Percentiles rank a stretch among this genome's conserved stretches.
phyloP scores from a whole-genome alignment of 2,329 filamentous ascomycete species.

The Nigrograna mackinnonii region DNA sequence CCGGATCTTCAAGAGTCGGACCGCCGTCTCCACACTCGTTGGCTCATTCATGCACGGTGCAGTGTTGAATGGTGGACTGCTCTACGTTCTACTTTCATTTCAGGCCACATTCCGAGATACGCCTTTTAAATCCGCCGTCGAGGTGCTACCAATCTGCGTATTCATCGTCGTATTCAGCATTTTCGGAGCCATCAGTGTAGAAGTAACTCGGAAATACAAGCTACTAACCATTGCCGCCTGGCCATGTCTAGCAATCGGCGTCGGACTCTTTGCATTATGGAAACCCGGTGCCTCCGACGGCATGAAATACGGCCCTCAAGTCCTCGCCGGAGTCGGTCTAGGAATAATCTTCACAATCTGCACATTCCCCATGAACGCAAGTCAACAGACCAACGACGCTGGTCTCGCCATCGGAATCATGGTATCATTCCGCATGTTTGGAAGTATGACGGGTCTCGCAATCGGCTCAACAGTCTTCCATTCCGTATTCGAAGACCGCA shows the following conservation, averaged over 20 bases:
- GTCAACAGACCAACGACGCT: conserved; percentile 33
- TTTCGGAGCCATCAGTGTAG: conserved; percentile 1
- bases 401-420: conserved; percentile 41
- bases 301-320: conserved; percentile 4
- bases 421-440: conserved; percentile 41
- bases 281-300: not conserved
- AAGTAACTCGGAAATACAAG: conserved; percentile 3
- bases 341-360: conserved; percentile 10
- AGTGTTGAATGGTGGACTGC: conserved; percentile 61
- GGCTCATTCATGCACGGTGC: conserved; percentile 47
- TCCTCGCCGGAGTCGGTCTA: conserved; percentile 13
- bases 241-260: not conserved
- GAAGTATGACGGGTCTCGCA: conserved; percentile 41
- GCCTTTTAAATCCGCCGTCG: conserved; percentile 28
- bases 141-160: conserved; percentile 7
- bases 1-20: conserved; percentile 56
- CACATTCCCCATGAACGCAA: conserved; percentile 40
- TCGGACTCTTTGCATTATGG: conserved; percentile 3
- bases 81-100: conserved; percentile 71
- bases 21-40: conserved; percentile 57
- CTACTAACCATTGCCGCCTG: conserved; percentile 2
- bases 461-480: conserved; percentile 40
- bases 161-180: not conserved
- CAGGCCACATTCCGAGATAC: conserved; percentile 49
- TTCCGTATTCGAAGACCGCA: conserved; percentile 22